phyloP scores from a whole-genome alignment of 768 basidiomycete genomes.

The Hygrophoropsis aurantiaca region DNA sequence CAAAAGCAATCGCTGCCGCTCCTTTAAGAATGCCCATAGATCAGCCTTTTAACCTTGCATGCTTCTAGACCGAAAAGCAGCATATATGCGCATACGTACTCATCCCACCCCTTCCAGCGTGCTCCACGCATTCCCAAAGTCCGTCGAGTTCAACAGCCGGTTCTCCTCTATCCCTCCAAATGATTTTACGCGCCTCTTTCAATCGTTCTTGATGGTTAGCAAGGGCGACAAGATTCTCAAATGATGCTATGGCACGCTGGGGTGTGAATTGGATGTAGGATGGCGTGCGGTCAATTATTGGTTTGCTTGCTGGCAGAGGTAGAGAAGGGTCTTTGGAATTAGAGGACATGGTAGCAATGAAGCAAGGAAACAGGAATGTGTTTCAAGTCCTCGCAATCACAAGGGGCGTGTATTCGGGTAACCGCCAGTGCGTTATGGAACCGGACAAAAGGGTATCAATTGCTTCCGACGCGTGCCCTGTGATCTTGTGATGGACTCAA shows the following conservation, averaged over 20 bases:
- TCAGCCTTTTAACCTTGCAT: too few relatives aligned
- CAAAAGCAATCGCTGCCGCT: conserved; percentile 77
- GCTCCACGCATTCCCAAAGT: conserved; percentile 64
- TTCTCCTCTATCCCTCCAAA: conserved; percentile 81
- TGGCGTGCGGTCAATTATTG: conserved; percentile 16
- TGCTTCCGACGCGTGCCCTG: too few relatives aligned
- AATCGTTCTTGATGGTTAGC: conserved; percentile 82
- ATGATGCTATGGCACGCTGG: conserved; percentile 63
- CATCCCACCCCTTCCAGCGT: conserved; percentile 68
- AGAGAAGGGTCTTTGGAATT: background rate
- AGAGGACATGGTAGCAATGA: conserved; percentile 1
- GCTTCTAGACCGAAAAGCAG: background rate
- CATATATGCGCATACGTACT: conserved; percentile 50
- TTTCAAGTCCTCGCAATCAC: too few relatives aligned
- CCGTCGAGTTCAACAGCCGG: conserved; percentile 66
- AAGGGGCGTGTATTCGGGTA: too few relatives aligned
- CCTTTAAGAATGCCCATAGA: conserved; percentile 46
- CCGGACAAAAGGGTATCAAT: too few relatives aligned
- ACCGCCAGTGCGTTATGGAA: too few relatives aligned
- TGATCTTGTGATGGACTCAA: too few relatives aligned
- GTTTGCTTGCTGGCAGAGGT: too few relatives aligned
- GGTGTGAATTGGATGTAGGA: conserved; percentile 54
- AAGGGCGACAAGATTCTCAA: conserved; percentile 81
- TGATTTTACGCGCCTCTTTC: conserved; percentile 70
- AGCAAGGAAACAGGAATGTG: too few relatives aligned